Evolutionary conservation across 1,284 basidiomycete species (phyloP), one percentile per base, ranked within the genome.

Genomic region (Trametes sp.): DNA sequence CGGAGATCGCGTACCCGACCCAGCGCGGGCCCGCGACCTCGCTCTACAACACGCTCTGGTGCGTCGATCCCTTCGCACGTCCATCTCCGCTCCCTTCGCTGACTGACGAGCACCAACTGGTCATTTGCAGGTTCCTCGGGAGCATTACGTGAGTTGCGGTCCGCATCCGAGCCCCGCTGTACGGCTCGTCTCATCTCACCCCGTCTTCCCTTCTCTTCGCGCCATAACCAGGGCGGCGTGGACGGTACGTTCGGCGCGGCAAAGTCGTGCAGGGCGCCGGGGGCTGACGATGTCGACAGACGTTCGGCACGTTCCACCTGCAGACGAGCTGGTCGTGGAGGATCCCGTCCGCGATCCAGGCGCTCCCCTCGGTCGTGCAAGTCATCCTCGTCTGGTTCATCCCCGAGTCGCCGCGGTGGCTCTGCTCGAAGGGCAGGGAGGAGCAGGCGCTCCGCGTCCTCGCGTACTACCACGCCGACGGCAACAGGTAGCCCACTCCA

Each of bases 281-380:
- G 26, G 21, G 19, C 41, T 55, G 54, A 61, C 70, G 70, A 62
- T n/a, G 66, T 2, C 2, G 74, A 68, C 72, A 78, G 82, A 86
- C 85, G 0, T 87, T 80, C 69, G 86, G 86, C 23, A 85, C 84
- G 1, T 86, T 87, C 78, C 75, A 81, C 56, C 80, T 87, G 56
- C 74, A 73, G 0, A 78, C 69, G 46, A 82, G 78, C 57, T 87
- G 85, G 86, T 74, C 82, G 2, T 87, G 87, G 86, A 74, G 86
- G 33, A 82, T 89, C 44, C 88, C 88, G 0, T 87, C 87, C 24
- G 78, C 84, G 7, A 74, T 90, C 4, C 88, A 90, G 73, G 86
- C 80, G 31, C 70, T 87, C 2, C 85, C 87, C 0, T 87, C 87
- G 0, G 70, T 86, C 44, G 55, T 87, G 29, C 86, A 87, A 68